Evolutionary conservation across 129 eudicot genomes (phyloP).

Genomic region (Helianthus tuberosus): DNA sequence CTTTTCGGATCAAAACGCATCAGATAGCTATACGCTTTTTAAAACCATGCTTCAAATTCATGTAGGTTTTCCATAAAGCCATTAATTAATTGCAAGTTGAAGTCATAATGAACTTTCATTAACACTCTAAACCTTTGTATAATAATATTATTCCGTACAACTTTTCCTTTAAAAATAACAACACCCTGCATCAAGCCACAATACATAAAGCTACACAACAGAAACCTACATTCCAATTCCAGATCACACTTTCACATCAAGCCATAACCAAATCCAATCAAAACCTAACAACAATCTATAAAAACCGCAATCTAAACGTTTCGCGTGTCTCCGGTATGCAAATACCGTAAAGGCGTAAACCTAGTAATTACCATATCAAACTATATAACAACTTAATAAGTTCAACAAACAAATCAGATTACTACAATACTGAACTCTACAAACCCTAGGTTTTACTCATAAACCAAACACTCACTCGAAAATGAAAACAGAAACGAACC

Average conservation of each 20-base stretch:
- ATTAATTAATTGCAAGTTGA: not conserved
- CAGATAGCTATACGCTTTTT: no score
- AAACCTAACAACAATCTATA: constrained; percentile 15
- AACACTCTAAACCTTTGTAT: not conserved
- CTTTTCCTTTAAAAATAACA: constrained; percentile 6
- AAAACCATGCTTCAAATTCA: not conserved
- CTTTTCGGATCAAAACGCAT: no score
- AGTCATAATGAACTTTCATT: not conserved
- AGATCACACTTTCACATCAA: constrained; percentile 13
- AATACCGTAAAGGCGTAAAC: not conserved
- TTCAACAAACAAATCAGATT: constrained; percentile 6
- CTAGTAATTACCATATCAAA: not conserved
- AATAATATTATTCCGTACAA: not conserved
- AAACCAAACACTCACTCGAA: not conserved
- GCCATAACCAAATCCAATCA: not conserved
- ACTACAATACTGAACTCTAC: not conserved
- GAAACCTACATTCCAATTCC: constrained; percentile 3
- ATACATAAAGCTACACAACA: not conserved
- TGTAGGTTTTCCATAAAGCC: constrained; percentile 4
- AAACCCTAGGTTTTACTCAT: constrained; percentile 14
- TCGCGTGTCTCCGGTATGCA: not conserved
- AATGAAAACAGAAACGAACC: constrained; percentile 37
- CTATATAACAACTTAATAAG: not conserved
- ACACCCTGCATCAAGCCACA: not conserved
- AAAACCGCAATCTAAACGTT: not conserved